Evolutionary conservation across 2,329 filamentous ascomycete genomes (phyloP), one percentile per base, ranked within the genome.

Genomic region (Tricladium varicosporioides): DNA sequence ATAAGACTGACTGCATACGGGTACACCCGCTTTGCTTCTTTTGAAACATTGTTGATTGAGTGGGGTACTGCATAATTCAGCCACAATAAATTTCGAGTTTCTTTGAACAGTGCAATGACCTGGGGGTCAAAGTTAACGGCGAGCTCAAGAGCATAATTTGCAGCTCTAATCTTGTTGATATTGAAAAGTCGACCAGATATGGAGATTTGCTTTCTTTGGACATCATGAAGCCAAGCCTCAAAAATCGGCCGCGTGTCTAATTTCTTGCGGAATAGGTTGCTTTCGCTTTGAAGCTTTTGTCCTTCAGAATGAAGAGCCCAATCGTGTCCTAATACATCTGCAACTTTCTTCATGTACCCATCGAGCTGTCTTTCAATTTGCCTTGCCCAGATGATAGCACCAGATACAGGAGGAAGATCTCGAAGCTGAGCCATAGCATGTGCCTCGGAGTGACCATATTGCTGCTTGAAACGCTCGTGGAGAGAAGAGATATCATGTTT

Each of bases 261-360:
- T 78, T 97, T 99, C 77, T 95, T 92, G 65, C 92, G 88, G 78
- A 99, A 99, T 67, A 96, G 82, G 63, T 89, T 89, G 70, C 94
- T 93, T 74, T 99, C 94, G 56, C 86, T 87, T 68, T 93, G 89
- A 16, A 99, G 81, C 73, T 96, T 96, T 70, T 97, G 91, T 1
- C 95, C 95, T 71, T 99, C 94, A 5, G 92, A 85, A 69, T 99
- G 95, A 58, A 97, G 79, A 54, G 89, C 87, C 94, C 94, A 99
- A 65, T 97, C 92, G 56, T 90, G 87, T 50, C 94, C 94, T 18
- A 99, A 83, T 40, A 99, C 94, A 65, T 96, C 91, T 72, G 97
- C 95, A n/a, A 99, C 93, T 73, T 97, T 97, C 70, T 92, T 90
- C 92, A 99, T 97, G 73, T 99, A 99, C 10, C 87, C 89, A 69